Conservation (phyloP, 1,139 yeast genomes). For the Yamadazyma kanchanaburiensis region DNA sequence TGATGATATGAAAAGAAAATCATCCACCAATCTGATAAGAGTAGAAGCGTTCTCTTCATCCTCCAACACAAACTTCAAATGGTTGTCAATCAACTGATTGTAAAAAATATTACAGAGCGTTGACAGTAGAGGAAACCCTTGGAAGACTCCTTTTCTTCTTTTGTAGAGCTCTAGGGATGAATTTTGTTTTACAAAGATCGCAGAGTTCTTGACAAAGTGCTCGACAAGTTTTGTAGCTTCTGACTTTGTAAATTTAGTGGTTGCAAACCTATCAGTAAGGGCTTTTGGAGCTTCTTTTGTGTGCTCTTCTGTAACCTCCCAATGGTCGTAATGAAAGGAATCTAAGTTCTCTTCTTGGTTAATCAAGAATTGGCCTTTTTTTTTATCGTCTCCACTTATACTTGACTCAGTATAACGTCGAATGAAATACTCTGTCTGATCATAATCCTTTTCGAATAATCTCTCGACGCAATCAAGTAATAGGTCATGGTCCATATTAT, state of each 20-base stretch:
- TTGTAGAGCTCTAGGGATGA: slow-evolving; percentile 16
- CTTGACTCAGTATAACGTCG: slow-evolving; percentile 15
- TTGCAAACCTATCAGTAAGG: slow-evolving; percentile 10
- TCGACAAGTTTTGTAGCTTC: slow-evolving; percentile 10
- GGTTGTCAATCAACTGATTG: slow-evolving; percentile 54
- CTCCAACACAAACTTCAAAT: slow-evolving; percentile 25
- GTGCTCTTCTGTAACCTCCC: slow-evolving; percentile 1
- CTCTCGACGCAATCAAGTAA: slow-evolving; percentile 31
- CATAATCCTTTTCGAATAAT: slow-evolving; percentile 20
- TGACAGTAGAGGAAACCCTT: slow-evolving; percentile 80
- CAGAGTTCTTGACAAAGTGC: slow-evolving; percentile 12
- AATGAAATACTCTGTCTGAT: slow-evolving; percentile 20
- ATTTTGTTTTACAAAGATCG: slow-evolving; percentile 9
- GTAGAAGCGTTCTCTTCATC: slow-evolving; percentile 22
- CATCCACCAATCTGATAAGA: slow-evolving; percentile 76
- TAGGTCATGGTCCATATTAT: slow-evolving; percentile 56
- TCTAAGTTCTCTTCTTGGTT: slow-evolving; percentile 6
- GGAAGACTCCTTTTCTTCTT: slow-evolving; percentile 73
- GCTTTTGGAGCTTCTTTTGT: slow-evolving; percentile 5
- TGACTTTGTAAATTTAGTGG: slow-evolving; percentile 9
- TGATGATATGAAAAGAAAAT: slow-evolving; percentile 68
- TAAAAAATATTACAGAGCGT: slow-evolving; percentile 74
- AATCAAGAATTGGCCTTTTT: slow-evolving; percentile 4
- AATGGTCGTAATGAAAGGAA: slow-evolving; percentile 7
- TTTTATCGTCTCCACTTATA: slow-evolving; percentile 10